A percentile compares a stretch with the other conserved stretches of the same genome.
These are phyloP conservation scores for Phytophthora constricta DNA, from an alignment of 352 stramenopile species.

Conservation along the genomic window DNA sequence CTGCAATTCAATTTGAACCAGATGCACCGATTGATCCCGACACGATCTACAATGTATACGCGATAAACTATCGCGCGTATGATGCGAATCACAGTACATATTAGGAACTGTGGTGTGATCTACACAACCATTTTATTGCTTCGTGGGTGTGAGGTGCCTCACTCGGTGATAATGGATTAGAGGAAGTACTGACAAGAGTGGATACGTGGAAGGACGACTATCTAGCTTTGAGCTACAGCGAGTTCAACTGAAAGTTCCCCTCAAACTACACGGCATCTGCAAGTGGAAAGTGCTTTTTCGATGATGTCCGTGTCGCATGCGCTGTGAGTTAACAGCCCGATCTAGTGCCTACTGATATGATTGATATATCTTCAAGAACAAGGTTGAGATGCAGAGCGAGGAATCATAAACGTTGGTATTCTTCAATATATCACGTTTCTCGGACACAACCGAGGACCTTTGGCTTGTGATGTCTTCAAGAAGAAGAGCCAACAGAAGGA, in stretches of 20 bases:
- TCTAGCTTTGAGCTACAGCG: not conserved
- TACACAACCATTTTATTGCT: not conserved
- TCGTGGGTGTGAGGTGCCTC: not conserved
- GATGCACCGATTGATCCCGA: not conserved
- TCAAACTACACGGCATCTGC: not conserved
- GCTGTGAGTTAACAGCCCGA: not conserved
- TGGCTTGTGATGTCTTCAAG: no score
- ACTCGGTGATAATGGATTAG: not conserved
- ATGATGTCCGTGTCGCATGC: not conserved
- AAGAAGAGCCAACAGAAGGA: no score
- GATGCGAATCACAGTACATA: not conserved
- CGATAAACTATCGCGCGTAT: not conserved
- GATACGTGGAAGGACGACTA: slow-evolving; percentile 8
- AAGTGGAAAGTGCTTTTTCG: not conserved
- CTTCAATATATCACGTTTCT: no score
- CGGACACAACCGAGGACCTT: no score
- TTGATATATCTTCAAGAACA: no score
- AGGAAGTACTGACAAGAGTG: not conserved
- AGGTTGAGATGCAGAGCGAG: no score
- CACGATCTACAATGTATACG: not conserved
- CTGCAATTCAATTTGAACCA: not conserved
- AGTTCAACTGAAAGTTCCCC: slow-evolving; percentile 2
- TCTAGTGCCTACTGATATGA: no score
- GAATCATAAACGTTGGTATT: no score
- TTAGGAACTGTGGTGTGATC: not conserved